Conservation (phyloP, 2,329 filamentous ascomycete species). For the Bertia moriformis region DNA sequence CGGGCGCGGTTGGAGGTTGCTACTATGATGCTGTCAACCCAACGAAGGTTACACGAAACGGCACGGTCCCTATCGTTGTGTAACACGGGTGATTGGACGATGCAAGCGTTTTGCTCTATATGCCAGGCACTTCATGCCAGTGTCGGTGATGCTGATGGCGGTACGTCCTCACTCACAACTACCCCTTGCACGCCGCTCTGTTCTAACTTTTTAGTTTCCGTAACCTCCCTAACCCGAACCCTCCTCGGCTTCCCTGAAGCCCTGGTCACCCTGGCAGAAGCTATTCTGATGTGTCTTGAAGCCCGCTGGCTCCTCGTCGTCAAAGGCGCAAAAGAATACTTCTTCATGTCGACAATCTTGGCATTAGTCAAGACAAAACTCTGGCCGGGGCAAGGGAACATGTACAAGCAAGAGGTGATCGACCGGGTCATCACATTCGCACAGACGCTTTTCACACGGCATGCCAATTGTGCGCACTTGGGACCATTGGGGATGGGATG, state of each 20-base stretch:
- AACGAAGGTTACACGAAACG: slow-evolving; percentile 15
- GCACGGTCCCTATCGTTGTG: slow-evolving; percentile 16
- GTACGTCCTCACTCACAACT: no score
- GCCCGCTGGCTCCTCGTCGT: slow-evolving; percentile 13
- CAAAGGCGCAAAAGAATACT: slow-evolving; percentile 21
- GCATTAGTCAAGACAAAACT: slow-evolving; percentile 16
- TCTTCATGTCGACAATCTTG: slow-evolving; percentile 18
- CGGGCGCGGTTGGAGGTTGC: slow-evolving; percentile 18
- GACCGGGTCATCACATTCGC: slow-evolving; percentile 18
- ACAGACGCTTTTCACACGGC: slow-evolving; percentile 16
- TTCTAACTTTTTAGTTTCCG: slow-evolving; percentile 4
- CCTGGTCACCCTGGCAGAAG: slow-evolving; percentile 15
- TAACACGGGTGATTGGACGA: slow-evolving; percentile 17
- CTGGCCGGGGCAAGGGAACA: slow-evolving; percentile 14
- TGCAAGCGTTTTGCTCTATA: slow-evolving; percentile 18
- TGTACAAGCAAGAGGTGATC: slow-evolving; percentile 17
- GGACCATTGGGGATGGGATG: background rate
- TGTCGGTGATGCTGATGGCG: slow-evolving; percentile 4
- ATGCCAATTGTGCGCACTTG: slow-evolving; percentile 7
- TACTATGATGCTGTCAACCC: slow-evolving; percentile 18
- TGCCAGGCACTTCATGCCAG: slow-evolving; percentile 19
- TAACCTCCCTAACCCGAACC: slow-evolving; percentile 8
- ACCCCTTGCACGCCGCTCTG: no score
- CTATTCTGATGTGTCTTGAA: slow-evolving; percentile 13
- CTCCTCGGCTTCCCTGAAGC: slow-evolving; percentile 16